Evolutionary conservation across 2,329 filamentous ascomycete genomes (phyloP).

Genomic region (Gremmenia infestans): DNA sequence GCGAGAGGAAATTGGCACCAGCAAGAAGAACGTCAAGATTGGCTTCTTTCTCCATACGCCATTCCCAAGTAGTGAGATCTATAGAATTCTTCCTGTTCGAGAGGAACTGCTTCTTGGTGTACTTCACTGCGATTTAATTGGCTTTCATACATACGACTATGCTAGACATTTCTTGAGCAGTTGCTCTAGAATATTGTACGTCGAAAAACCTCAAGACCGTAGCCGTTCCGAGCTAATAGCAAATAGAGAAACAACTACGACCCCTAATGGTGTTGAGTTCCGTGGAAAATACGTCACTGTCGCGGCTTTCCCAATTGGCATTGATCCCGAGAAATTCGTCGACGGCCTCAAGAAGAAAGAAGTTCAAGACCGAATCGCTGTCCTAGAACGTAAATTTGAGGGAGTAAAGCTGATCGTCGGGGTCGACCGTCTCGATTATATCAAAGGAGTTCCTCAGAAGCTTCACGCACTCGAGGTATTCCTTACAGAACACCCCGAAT

Average conservation of each 20-base stretch:
- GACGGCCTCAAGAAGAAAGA: conserved; percentile 81
- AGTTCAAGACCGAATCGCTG: conserved; percentile 81
- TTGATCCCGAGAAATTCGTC: conserved; percentile 94
- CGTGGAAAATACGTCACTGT: conserved; percentile 84
- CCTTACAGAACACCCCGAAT: conserved; percentile 92
- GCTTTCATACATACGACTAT: conserved; percentile 98
- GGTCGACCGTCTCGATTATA: conserved; percentile 95
- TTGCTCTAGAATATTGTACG: conserved; percentile 85
- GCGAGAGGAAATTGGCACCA: conserved; percentile 76
- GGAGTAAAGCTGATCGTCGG: conserved; percentile 95
- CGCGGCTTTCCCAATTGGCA: conserved; percentile 94
- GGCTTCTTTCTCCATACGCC: conserved; percentile 98
- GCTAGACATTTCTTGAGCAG: conserved; percentile 96
- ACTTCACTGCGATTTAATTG: conserved; percentile 89
- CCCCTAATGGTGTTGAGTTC: conserved; percentile 89
- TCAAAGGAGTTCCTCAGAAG: conserved; percentile 98
- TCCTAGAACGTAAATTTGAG: conserved; percentile 84
- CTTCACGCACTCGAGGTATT: conserved; percentile 95
- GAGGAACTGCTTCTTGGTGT: conserved; percentile 84
- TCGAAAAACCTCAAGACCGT: conserved; percentile 6
- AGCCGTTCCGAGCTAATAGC: not conserved
- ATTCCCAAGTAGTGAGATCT: conserved; percentile 95
- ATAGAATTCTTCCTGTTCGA: conserved; percentile 88
- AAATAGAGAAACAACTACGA: conserved; percentile 62
- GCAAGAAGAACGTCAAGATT: conserved; percentile 90